Percentiles rank a stretch among this genome's conserved stretches.
Conservation (phyloP, 2,329 filamentous ascomycete genomes). For the Fusarium gaditjirri region DNA sequence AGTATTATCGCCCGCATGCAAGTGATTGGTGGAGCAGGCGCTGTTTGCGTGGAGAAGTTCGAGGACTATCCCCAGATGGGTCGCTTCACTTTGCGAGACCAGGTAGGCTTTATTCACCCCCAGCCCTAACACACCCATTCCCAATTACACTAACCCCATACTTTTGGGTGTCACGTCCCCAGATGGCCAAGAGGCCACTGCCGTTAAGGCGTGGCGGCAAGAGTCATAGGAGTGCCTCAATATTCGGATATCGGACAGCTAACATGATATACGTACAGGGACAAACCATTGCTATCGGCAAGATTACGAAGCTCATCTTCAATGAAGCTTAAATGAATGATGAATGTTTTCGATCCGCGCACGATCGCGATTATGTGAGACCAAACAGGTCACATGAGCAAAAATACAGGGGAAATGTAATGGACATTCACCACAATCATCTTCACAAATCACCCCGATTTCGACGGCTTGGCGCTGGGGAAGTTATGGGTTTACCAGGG, state of each 20-base stretch:
- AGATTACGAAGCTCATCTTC: constrained; percentile 88
- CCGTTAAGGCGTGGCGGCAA: constrained; percentile 14
- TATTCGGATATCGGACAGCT: constrained; percentile 33
- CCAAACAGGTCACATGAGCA: constrained; percentile 10
- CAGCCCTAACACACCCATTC: neutral
- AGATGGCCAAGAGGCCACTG: constrained; percentile 3
- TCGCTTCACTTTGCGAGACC: constrained; percentile 88
- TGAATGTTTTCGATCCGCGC: constrained; percentile 19
- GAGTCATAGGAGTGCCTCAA: constrained; percentile 15
- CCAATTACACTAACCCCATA: constrained; percentile 18
- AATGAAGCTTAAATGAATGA: constrained; percentile 47
- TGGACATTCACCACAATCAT: constrained; percentile 21
- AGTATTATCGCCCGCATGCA: constrained; percentile 94
- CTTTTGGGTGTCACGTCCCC: constrained; percentile 13
- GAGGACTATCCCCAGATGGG: constrained; percentile 96
- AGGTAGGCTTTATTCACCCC: constrained; percentile 64
- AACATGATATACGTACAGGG: constrained; percentile 66
- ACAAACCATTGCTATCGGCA: constrained; percentile 99
- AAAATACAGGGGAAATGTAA: constrained; percentile 25
- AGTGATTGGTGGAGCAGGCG: constrained; percentile 84
- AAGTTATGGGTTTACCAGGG: neutral
- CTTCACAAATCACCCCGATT: constrained; percentile 28
- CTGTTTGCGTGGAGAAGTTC: constrained; percentile 92
- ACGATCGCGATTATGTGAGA: constrained; percentile 2
- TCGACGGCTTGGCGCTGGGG: constrained; percentile 17